These are phyloP conservation scores for Cyberlindnera japonica DNA, from an alignment of 805 yeast genomes.

Conservation along the genomic window DNA sequence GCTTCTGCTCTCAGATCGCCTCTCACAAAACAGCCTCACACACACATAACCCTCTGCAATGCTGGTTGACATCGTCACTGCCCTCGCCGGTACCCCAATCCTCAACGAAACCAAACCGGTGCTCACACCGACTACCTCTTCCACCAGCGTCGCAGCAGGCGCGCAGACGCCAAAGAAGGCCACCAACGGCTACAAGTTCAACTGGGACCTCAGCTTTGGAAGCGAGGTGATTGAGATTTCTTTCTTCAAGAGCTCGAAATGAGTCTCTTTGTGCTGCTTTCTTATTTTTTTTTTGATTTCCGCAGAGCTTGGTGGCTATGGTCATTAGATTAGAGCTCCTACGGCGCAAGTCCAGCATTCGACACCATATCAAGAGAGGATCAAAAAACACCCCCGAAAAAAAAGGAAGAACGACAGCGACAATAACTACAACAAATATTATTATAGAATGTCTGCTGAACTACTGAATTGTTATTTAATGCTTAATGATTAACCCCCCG, in stretches of 20 bases:
- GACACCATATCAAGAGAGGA: too few species aligned
- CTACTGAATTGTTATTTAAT: too few species aligned
- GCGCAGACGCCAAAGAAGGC: constrained; percentile 1
- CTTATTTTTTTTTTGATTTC: too few species aligned
- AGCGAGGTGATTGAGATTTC: constrained; percentile 1
- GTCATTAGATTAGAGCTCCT: too few species aligned
- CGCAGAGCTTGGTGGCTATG: too few species aligned
- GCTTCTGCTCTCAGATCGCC: neutral
- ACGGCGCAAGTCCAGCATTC: too few species aligned
- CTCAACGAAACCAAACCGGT: constrained; percentile 14
- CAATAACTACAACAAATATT: too few species aligned
- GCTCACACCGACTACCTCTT: constrained; percentile 8
- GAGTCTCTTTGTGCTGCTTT: too few species aligned
- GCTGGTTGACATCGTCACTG: constrained; percentile 12
- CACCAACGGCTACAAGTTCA: constrained; percentile 4
- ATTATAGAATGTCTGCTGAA: too few species aligned
- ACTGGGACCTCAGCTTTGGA: constrained; percentile 5
- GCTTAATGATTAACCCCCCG: too few species aligned
- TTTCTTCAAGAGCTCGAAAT: constrained; percentile 1
- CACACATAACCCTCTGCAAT: neutral
- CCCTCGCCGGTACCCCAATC: constrained; percentile 14
- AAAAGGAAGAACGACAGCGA: too few species aligned
- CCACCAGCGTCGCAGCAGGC: neutral
- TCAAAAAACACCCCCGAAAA: too few species aligned
- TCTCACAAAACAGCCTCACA: neutral